A percentile compares a stretch with the other conserved stretches of the same genome.
These are phyloP conservation scores for Amanita polypyramis DNA, from an alignment of 768 basidiomycete species.

Conservation along the genomic window DNA sequence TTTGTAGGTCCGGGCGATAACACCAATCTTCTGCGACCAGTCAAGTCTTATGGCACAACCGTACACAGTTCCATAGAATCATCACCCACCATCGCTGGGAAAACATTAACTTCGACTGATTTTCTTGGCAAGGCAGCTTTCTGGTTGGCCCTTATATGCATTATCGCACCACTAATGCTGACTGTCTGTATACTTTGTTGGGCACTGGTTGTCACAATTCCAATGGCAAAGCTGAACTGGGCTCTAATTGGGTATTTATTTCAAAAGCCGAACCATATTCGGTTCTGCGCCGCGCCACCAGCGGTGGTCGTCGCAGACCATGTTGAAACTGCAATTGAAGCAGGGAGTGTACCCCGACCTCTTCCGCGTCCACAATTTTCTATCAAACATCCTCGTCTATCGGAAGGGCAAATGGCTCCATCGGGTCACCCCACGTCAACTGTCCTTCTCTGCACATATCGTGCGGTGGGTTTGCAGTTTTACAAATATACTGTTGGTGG, in stretches of 20 bases:
- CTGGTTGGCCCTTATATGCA: conserved; percentile 63
- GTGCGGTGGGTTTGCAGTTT: conserved; percentile 82
- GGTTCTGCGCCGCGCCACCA: conserved; percentile 86
- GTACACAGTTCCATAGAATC: conserved; percentile 19
- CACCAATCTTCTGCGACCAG: conserved; percentile 25
- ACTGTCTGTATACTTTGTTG: conserved; percentile 86
- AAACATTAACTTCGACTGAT: conserved; percentile 28
- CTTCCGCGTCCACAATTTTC: conserved; percentile 36
- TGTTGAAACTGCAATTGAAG: conserved; percentile 15
- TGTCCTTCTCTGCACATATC: conserved; percentile 90
- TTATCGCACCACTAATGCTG: conserved; percentile 87
- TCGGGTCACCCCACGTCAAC: conserved; percentile 74
- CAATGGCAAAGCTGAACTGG: conserved; percentile 98
- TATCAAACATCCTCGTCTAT: conserved; percentile 63
- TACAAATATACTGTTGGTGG: conserved; percentile 99
- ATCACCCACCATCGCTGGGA: conserved; percentile 20
- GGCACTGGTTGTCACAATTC: conserved; percentile 91
- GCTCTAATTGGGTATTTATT: conserved; percentile 80
- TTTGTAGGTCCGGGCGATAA: conserved; percentile 23
- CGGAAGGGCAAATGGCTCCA: conserved; percentile 86
- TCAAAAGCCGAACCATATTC: conserved; percentile 69
- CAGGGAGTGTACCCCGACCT: conserved; percentile 12
- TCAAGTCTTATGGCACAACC: conserved; percentile 67
- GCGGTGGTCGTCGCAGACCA: conserved; percentile 42
- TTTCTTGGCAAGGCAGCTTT: conserved; percentile 68